Conservation (phyloP, 1,139 yeast genomes). For the Geotrichum australiense region DNA sequence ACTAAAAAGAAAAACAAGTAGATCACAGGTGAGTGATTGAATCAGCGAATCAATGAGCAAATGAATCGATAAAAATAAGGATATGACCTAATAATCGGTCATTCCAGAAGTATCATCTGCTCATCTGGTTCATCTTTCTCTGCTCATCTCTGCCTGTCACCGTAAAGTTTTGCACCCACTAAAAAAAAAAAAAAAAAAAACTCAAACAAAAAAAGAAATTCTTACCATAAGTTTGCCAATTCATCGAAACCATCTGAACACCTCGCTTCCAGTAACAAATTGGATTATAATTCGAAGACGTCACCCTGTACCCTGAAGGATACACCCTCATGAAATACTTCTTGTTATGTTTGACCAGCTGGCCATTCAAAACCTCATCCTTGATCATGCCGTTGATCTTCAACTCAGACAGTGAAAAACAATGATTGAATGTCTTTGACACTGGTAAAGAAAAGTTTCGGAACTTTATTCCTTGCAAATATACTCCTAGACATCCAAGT, state of each 20-base stretch:
- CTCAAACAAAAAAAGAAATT: not conserved
- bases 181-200: too few species aligned
- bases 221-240: conserved; percentile 75
- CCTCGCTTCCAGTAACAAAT: conserved; percentile 76
- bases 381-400: conserved; percentile 55
- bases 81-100: too few species aligned
- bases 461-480: conserved; percentile 68
- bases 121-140: too few species aligned
- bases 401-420: conserved; percentile 81
- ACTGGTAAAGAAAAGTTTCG: conserved; percentile 80
- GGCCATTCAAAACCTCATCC: conserved; percentile 46
- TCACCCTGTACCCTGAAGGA: conserved; percentile 72
- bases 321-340: conserved; percentile 73
- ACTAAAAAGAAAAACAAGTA: too few species aligned
- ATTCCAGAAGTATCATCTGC: too few species aligned
- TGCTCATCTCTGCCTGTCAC: too few species aligned
- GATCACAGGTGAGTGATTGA: too few species aligned
- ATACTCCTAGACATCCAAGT: conserved; percentile 57
- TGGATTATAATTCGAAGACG: conserved; percentile 77
- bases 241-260: conserved; percentile 90
- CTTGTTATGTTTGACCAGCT: conserved; percentile 67
- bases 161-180: too few species aligned
- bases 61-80: too few species aligned
- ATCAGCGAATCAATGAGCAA: too few species aligned
- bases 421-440: conserved; percentile 72